Evolutionary conservation across 495 filamentous ascomycete species (phyloP), one percentile per base, ranked within the genome.

Genomic region (Tetracladium marchalianum): DNA sequence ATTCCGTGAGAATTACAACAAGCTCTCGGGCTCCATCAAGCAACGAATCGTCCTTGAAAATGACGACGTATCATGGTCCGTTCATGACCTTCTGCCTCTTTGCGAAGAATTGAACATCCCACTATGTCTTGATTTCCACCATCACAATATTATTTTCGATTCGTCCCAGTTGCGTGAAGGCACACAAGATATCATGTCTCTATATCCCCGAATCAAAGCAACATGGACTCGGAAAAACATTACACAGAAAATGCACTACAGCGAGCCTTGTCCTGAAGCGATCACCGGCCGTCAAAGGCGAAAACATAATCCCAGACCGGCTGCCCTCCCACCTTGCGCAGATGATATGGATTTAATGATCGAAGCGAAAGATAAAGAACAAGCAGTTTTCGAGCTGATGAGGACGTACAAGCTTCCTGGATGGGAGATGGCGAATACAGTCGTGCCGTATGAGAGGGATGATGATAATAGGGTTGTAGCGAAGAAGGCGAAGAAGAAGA

Each of bases 281-380:
- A 77, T 94, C 51, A 95, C 88, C 0, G 72, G 70, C 0, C 65
- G 78, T 4, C 81, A 92, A 52, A 70, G 90, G 12, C 70, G 90
- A 32, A 95, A 94, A 62, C 90, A 96, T 57, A 84, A 78, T 38
- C 79, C 85, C 0, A 73, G 90, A 6, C 86, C 92, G 3, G 62
- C 67, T 31, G 85, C 78, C 0, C 62, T 98, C 12, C 90, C 90
- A 11, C 90, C 90, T 0, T 95, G 89, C 53, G 67, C 79, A 1
- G 67, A 76, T 5, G 78, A 79, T 6, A 90, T 93, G 83, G 92
- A 95, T 59, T 69, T 96, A 11, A 98, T 96, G 92, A 95, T 96
- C 47, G 92, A 98, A 67, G 92, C 92, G 13, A 98, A 96, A 57
- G 90, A 95, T 56, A 98, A 96, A 63, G 92, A 98, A 62, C 92